These are phyloP conservation scores for Dactylellina sp. DNA, from an alignment of 2,329 filamentous ascomycete species.

Conservation along the genomic window DNA sequence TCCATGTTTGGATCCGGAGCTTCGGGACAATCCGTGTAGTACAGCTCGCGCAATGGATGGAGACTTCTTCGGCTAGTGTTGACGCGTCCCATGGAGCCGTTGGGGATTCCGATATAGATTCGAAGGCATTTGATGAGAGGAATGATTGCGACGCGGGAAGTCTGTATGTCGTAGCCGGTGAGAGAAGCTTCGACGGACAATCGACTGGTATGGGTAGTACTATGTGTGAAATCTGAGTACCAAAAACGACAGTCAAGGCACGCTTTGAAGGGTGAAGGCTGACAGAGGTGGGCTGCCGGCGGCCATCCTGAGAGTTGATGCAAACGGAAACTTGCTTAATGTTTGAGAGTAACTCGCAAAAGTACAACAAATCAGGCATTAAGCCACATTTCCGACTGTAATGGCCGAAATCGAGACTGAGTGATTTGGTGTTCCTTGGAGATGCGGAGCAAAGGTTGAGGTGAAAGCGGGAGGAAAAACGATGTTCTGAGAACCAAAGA, in stretches of 20 bases:
- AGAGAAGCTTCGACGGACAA: conserved; percentile 62
- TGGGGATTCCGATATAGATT: conserved; percentile 14
- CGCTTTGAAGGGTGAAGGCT: conserved; percentile 60
- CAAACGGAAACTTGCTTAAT: conserved; percentile 74
- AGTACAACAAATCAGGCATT: conserved; percentile 56
- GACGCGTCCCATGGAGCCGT: conserved; percentile 70
- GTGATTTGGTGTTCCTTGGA: conserved; percentile 16
- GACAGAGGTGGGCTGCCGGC: conserved; percentile 61
- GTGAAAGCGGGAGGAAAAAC: not conserved
- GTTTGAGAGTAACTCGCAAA: conserved; percentile 71
- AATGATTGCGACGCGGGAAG: conserved; percentile 58
- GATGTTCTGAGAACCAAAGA: not conserved
- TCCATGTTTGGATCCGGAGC: conserved; percentile 73
- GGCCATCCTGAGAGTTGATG: conserved; percentile 65
- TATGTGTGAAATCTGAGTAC: conserved; percentile 65
- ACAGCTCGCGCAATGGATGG: conserved; percentile 64
- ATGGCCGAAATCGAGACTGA: conserved; percentile 7
- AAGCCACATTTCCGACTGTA: conserved; percentile 27
- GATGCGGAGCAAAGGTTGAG: conserved; percentile 9
- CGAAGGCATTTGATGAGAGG: conserved; percentile 55
- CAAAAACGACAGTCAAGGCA: conserved; percentile 65
- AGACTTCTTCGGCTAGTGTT: conserved; percentile 64
- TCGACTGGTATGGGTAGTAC: conserved; percentile 68
- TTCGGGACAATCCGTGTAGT: conserved; percentile 65
- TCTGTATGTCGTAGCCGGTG: conserved; percentile 65